These are phyloP conservation scores for Boletales sp. DNA, from an alignment of 768 basidiomycete species.

Conservation along the genomic window DNA sequence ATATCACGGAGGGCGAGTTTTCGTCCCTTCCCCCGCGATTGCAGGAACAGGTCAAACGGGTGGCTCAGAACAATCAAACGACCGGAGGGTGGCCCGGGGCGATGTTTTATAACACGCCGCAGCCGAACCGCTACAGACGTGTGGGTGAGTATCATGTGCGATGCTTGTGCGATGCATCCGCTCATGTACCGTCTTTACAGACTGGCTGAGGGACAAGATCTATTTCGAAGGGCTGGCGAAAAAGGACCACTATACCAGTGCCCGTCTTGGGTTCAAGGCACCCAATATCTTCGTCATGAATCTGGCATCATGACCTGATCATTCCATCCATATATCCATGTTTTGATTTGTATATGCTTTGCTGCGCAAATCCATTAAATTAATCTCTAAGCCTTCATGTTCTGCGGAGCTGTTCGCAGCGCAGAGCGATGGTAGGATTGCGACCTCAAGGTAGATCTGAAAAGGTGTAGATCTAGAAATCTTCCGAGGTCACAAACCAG, in stretches of 20 bases:
- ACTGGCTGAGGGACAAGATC: conserved; percentile 72
- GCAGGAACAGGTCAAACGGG: conserved; percentile 71
- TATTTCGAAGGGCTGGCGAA: conserved; percentile 64
- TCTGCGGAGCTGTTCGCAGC: neutral
- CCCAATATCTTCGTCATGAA: conserved; percentile 79
- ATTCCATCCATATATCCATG: conserved; percentile 2
- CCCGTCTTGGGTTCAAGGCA: conserved; percentile 71
- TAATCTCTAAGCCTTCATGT: neutral
- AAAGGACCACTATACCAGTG: conserved; percentile 55
- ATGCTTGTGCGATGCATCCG: neutral
- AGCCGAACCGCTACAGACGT: conserved; percentile 51
- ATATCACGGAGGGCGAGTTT: conserved; percentile 66
- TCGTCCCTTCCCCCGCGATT: conserved; percentile 53
- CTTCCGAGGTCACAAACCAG: no score
- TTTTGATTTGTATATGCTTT: conserved; percentile 9
- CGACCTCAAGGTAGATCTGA: no score
- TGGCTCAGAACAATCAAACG: conserved; percentile 40
- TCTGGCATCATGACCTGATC: conserved; percentile 39
- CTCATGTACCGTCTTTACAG: conserved; percentile 32
- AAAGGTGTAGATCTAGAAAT: no score
- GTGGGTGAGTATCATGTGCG: conserved; percentile 47
- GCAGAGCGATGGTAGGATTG: neutral
- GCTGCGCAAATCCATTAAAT: neutral
- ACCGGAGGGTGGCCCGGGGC: conserved; percentile 32
- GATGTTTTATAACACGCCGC: conserved; percentile 46